phyloP scores from a whole-genome alignment of 148 eudicot genomes.

The Persicaria maculosa region DNA sequence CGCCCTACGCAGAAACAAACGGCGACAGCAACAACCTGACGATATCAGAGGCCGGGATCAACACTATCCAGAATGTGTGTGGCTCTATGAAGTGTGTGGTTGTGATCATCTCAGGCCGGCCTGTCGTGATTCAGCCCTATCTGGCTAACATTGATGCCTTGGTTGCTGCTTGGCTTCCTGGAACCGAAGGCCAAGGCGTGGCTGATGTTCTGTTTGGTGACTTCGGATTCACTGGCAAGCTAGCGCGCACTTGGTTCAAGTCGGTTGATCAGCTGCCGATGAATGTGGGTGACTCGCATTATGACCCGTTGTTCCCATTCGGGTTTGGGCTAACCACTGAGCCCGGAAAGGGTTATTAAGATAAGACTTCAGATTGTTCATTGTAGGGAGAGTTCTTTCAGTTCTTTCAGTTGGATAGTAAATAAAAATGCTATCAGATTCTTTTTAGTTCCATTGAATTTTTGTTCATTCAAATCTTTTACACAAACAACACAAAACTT shows the following conservation, averaged over 20 bases:
- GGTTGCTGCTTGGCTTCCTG: conserved; percentile 62
- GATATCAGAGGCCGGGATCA: conserved; percentile 31
- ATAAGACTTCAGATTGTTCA: background rate
- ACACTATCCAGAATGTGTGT: conserved; percentile 36
- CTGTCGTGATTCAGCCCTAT: conserved; percentile 40
- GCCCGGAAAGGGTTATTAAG: conserved; percentile 20
- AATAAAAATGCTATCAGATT: conserved; percentile 4
- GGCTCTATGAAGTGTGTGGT: conserved; percentile 37
- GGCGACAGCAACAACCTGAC: conserved; percentile 44
- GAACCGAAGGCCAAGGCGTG: conserved; percentile 53
- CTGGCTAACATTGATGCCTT: conserved; percentile 33
- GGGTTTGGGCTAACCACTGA: conserved; percentile 45
- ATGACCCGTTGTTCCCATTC: conserved; percentile 49
- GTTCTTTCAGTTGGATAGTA: background rate
- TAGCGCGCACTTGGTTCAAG: conserved; percentile 50
- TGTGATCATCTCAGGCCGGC: conserved; percentile 38
- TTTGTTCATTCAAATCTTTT: background rate
- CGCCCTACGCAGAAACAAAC: conserved; percentile 36
- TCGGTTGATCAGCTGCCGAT: conserved; percentile 47
- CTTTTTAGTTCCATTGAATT: background rate
- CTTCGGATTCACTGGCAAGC: conserved; percentile 45
- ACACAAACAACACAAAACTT: background rate
- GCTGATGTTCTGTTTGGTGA: conserved; percentile 44
- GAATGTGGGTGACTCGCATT: conserved; percentile 42
- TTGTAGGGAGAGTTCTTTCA: background rate